These are phyloP conservation scores for Alternaria solani DNA, from an alignment of 2,329 filamentous ascomycete species.

Conservation along the genomic window DNA sequence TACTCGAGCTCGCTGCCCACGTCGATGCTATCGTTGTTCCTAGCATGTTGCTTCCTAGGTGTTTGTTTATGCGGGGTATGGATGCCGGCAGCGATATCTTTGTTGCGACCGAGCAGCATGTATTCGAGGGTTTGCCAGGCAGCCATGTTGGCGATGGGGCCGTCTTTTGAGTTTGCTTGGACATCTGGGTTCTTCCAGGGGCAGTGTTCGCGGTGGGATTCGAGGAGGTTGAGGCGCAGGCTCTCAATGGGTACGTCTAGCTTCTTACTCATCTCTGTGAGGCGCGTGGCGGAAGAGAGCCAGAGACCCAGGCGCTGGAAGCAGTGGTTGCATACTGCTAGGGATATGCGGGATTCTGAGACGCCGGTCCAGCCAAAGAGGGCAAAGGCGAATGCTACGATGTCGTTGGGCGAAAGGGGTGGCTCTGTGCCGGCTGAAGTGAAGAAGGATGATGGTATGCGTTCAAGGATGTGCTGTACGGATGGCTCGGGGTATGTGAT, in stretches of 20 bases:
- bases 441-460: slow-evolving; percentile 38
- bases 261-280: slow-evolving; percentile 47
- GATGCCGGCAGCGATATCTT: slow-evolving; percentile 1
- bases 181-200: slow-evolving; percentile 51
- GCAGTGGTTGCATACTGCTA: slow-evolving; percentile 84
- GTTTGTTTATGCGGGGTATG: slow-evolving; percentile 1
- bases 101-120: slow-evolving; percentile 37
- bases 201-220: slow-evolving; percentile 52
- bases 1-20: slow-evolving; percentile 33
- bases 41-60: slow-evolving; percentile 12
- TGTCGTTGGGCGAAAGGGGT: slow-evolving; percentile 31
- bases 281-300: slow-evolving; percentile 70
- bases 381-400: slow-evolving; percentile 46
- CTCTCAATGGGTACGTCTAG: slow-evolving; percentile 39
- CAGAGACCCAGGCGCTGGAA: slow-evolving; percentile 89
- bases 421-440: slow-evolving; percentile 21
- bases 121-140: slow-evolving; percentile 49
- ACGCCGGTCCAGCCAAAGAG: slow-evolving; percentile 61
- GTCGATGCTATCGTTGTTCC: slow-evolving; percentile 36
- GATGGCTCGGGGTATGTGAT: slow-evolving; percentile 43
- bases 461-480: slow-evolving; percentile 35
- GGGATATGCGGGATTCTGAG: slow-evolving; percentile 70
- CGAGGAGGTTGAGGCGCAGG: slow-evolving; percentile 48
- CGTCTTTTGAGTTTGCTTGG: slow-evolving; percentile 43
- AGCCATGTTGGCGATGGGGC: slow-evolving; percentile 43